phyloP scores from a whole-genome alignment of 805 yeast species.

The Teunomyces funiuensis region DNA sequence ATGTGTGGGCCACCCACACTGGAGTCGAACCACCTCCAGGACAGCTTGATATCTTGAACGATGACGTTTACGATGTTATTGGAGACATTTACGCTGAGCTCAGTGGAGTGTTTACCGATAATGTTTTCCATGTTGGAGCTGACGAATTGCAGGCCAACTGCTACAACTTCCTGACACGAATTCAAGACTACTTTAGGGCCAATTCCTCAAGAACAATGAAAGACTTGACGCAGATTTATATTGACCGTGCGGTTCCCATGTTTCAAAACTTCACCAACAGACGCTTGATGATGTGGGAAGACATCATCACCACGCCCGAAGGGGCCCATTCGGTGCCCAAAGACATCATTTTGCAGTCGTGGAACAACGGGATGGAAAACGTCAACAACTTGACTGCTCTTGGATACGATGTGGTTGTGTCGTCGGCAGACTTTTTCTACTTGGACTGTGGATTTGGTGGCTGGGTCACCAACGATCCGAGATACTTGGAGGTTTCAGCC shows the following conservation, averaged over 20 bases:
- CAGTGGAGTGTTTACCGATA: conserved; percentile 29
- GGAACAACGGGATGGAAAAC: conserved; percentile 23
- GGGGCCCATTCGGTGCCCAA: conserved; percentile 29
- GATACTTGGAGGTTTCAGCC: conserved; percentile 25
- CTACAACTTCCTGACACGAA: conserved; percentile 28
- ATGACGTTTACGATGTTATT: conserved; percentile 33
- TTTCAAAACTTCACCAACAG: conserved; percentile 22
- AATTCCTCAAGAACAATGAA: conserved; percentile 21
- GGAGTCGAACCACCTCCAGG: conserved; percentile 44
- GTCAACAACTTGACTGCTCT: conserved; percentile 27
- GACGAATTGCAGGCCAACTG: conserved; percentile 38
- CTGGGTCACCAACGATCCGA: conserved; percentile 34
- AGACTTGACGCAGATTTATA: conserved; percentile 35
- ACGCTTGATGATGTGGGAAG: conserved; percentile 44
- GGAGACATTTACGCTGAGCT: conserved; percentile 34
- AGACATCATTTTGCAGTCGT: conserved; percentile 35
- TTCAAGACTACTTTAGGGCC: conserved; percentile 28
- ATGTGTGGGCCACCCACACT: conserved; percentile 16
- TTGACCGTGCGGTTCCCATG: conserved; percentile 35
- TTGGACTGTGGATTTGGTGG: conserved; percentile 44
- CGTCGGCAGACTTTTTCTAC: conserved; percentile 31
- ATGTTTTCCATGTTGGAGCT: conserved; percentile 42
- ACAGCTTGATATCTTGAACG: conserved; percentile 35
- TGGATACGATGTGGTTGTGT: conserved; percentile 42
- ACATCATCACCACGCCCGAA: conserved; percentile 21